A percentile compares a stretch with the other conserved stretches of the same genome.
Evolutionary conservation across 2,329 filamentous ascomycete species (phyloP).

Genomic region (Botrytis squamosa): DNA sequence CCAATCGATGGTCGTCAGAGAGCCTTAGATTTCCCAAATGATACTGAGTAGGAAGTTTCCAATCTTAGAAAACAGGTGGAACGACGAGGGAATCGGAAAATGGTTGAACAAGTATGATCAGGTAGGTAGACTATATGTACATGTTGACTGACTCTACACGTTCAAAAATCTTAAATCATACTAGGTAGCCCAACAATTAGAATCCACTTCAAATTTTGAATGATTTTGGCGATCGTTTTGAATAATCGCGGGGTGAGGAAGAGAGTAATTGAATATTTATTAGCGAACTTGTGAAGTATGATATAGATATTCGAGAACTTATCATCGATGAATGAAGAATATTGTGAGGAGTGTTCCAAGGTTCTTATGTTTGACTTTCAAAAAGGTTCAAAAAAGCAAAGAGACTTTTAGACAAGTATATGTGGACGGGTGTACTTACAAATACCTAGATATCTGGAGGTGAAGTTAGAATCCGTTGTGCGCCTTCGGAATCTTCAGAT

Average conservation of each 20-base stretch:
- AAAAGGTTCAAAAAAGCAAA: background rate
- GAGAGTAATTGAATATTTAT: background rate
- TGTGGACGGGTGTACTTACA: background rate
- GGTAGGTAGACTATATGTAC: background rate
- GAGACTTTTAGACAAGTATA: background rate
- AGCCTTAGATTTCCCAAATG: background rate
- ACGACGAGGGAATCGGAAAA: background rate
- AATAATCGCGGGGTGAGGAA: background rate
- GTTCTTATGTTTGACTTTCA: background rate
- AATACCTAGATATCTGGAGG: background rate
- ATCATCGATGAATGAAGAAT: background rate
- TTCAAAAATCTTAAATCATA: background rate
- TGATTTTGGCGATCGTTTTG: background rate
- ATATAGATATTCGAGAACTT: background rate
- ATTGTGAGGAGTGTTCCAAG: background rate
- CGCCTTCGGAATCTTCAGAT: background rate
- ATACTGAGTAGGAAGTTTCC: rapidly evolving
- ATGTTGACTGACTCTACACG: background rate
- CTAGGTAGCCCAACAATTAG: background rate
- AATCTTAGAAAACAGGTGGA: rapidly evolving
- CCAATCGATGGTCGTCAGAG: background rate
- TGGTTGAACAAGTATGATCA: background rate
- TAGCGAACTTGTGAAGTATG: background rate
- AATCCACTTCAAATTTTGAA: background rate
- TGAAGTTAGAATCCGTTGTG: background rate